phyloP scores from a whole-genome alignment of 345 rosid species.

The Linum usitatissimum region DNA sequence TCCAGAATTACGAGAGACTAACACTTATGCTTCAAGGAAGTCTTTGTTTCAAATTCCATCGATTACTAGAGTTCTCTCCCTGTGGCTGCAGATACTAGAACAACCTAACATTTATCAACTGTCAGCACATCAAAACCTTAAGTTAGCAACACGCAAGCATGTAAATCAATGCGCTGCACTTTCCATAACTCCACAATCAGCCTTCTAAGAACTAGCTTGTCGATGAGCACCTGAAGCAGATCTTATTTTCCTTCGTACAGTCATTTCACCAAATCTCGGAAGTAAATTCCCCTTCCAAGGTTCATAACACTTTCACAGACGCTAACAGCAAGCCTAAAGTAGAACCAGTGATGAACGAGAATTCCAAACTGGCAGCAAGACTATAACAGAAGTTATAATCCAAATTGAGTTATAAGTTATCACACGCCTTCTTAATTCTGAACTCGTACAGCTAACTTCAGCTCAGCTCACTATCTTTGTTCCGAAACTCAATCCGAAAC shows the following conservation, averaged over 20 bases:
- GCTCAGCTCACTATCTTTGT: not conserved
- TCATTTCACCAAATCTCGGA: no score
- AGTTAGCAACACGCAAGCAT: constrained; percentile 1
- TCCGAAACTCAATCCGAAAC: not conserved
- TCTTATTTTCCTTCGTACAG: not conserved
- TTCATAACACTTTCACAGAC: no score
- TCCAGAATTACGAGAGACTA: no score
- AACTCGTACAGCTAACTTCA: not conserved
- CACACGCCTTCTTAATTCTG: not conserved
- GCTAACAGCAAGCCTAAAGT: no score
- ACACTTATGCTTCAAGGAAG: no score
- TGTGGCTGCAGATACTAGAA: not conserved
- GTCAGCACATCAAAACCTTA: no score
- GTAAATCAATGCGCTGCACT: not conserved
- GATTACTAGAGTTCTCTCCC: not conserved
- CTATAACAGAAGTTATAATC: no score
- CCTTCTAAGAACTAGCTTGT: not conserved
- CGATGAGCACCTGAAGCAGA: not conserved
- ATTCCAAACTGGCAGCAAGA: no score
- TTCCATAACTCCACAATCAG: not conserved
- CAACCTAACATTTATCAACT: not conserved
- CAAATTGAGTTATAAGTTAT: not conserved
- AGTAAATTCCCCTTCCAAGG: no score
- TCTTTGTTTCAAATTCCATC: not conserved
- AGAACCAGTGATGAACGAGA: no score